Evolutionary conservation across 1,284 basidiomycete genomes (phyloP).

Genomic region (Ganoderma multipileum): DNA sequence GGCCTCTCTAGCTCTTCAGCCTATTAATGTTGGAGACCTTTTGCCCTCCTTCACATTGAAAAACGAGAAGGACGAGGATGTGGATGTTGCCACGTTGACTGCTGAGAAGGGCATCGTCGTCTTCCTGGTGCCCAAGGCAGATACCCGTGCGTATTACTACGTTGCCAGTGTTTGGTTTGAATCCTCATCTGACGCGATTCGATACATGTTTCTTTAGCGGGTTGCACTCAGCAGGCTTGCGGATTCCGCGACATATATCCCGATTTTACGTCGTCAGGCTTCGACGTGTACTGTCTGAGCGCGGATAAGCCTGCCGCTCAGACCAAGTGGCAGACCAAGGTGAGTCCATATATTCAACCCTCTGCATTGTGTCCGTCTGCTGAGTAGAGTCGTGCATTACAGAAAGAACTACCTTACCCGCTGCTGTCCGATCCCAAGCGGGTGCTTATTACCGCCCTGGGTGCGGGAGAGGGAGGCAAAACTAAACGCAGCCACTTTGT

Average conservation of each 20-base stretch:
- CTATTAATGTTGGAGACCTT: constrained; percentile 77
- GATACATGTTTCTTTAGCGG: constrained; percentile 55
- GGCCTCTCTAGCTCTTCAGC: constrained; percentile 19
- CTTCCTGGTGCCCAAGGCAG: constrained; percentile 87
- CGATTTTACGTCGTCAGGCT: constrained; percentile 75
- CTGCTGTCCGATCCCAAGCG: constrained; percentile 90
- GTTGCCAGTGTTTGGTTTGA: too few species aligned
- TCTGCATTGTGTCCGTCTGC: not conserved
- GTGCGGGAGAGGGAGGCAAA: constrained; percentile 82
- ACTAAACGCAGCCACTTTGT: constrained; percentile 92
- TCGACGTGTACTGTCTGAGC: constrained; percentile 86
- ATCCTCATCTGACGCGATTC: not conserved
- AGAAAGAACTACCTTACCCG: constrained; percentile 86
- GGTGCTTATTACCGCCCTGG: constrained; percentile 80
- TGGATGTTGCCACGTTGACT: constrained; percentile 66
- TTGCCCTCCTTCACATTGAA: constrained; percentile 81
- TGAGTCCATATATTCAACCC: constrained; percentile 37
- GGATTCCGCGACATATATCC: constrained; percentile 85
- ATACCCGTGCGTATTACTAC: constrained; percentile 67
- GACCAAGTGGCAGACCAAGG: constrained; percentile 86
- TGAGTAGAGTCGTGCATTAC: constrained; percentile 3
- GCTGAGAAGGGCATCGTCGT: constrained; percentile 80
- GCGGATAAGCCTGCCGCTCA: constrained; percentile 84
- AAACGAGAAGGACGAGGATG: constrained; percentile 79
- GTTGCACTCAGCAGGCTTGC: constrained; percentile 90